Percentiles rank a stretch among this genome's conserved stretches.
Conservation (phyloP, 805 yeast genomes). For the Cyberlindnera meyerae region DNA sequence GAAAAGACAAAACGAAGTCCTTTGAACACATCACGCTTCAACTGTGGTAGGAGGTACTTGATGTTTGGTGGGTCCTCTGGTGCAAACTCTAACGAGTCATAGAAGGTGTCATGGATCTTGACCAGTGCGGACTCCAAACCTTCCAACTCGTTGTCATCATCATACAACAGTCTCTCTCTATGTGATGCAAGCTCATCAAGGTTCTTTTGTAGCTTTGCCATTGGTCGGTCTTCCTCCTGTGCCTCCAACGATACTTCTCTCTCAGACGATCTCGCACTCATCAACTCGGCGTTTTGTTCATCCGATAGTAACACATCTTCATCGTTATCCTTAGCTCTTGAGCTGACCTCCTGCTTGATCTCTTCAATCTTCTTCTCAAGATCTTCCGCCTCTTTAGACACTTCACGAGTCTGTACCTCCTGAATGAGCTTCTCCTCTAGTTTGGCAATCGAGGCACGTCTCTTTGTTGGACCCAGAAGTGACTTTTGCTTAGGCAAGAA, state of each 20-base stretch:
- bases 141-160: conserved; percentile 75
- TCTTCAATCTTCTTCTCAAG: conserved; percentile 25
- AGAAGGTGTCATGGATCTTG: conserved; percentile 65
- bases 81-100: conserved; percentile 37
- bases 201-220: conserved; percentile 76
- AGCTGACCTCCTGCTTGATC: conserved; percentile 28
- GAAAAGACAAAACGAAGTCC: conserved; percentile 74
- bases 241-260: conserved; percentile 69
- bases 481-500: conserved; percentile 77
- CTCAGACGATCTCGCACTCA: conserved; percentile 39
- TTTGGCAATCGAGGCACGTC: conserved; percentile 51
- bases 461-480: conserved; percentile 56
- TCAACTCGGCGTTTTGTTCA: conserved; percentile 28
- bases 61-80: conserved; percentile 57
- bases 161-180: conserved; percentile 47
- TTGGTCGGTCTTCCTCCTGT: conserved; percentile 77
- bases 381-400: conserved; percentile 28
- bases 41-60: conserved; percentile 62
- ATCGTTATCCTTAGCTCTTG: conserved; percentile 24
- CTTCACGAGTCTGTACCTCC: conserved; percentile 19
- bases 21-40: conserved; percentile 64
- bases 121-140: conserved; percentile 58
- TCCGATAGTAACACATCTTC: conserved; percentile 32
- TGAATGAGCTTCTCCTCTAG: conserved; percentile 42
- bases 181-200: conserved; percentile 38